A percentile compares a stretch with the other conserved stretches of the same genome.
Conservation (phyloP, 352 stramenopile genomes). For the Phytophthora sp. region DNA sequence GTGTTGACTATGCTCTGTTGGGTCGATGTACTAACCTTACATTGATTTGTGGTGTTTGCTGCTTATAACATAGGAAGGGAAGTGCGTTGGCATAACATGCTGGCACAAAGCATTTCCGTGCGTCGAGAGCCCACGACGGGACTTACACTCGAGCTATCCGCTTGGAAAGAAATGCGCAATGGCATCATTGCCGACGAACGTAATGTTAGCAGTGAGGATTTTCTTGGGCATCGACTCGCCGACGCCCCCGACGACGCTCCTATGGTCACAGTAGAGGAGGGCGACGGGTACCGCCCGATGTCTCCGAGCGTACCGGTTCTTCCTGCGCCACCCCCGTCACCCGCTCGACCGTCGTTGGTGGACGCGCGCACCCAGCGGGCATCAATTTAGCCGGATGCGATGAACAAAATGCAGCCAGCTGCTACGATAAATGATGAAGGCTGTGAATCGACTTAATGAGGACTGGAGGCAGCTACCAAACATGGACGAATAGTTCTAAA, state of each 20-base stretch:
- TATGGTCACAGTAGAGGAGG: constrained; percentile 40
- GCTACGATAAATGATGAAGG: too few relatives aligned
- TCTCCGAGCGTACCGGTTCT: constrained; percentile 41
- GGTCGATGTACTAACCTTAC: too few relatives aligned
- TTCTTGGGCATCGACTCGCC: constrained; percentile 13
- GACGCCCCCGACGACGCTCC: constrained; percentile 23
- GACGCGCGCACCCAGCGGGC: neutral
- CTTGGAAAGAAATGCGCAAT: constrained; percentile 65
- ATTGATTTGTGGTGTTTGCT: neutral
- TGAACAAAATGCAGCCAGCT: too few relatives aligned
- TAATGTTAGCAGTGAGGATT: constrained; percentile 38
- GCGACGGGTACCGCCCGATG: constrained; percentile 48
- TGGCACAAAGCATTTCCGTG: constrained; percentile 21
- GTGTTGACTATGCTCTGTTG: constrained; percentile 3
- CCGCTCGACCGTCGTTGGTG: constrained; percentile 1
- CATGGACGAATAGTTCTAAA: too few relatives aligned
- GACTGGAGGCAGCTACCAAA: too few relatives aligned
- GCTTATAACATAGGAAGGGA: constrained; percentile 16
- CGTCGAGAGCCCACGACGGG: constrained; percentile 27
- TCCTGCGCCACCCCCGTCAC: constrained; percentile 18
- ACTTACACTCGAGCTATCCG: constrained; percentile 49
- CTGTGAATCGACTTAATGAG: too few relatives aligned
- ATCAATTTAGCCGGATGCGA: constrained; percentile 11
- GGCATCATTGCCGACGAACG: constrained; percentile 55
- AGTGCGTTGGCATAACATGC: constrained; percentile 22